A percentile compares a stretch with the other conserved stretches of the same genome.
phyloP scores from a whole-genome alignment of 2,329 filamentous ascomycete species.

The Helminthosporium solani region DNA sequence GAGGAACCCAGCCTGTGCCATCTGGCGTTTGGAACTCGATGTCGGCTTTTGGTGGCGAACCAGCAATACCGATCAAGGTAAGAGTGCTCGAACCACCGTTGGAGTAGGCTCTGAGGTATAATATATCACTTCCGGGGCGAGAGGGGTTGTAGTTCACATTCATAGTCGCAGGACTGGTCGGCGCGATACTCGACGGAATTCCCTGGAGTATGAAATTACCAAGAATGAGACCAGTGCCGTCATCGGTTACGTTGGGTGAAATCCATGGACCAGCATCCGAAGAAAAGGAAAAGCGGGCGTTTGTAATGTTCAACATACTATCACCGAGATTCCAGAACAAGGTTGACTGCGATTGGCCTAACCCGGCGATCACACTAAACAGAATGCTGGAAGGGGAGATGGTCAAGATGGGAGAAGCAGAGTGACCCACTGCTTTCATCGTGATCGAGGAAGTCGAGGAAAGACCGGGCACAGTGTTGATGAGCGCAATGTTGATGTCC shows the following conservation, averaged over 20 bases:
- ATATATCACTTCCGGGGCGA: slow-evolving; percentile 50
- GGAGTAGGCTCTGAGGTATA: slow-evolving; percentile 52
- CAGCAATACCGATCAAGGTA: slow-evolving; percentile 53
- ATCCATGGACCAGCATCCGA: slow-evolving; percentile 51
- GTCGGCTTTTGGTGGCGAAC: slow-evolving; percentile 51
- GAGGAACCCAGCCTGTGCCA: slow-evolving; percentile 54
- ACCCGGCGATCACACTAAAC: slow-evolving; percentile 53
- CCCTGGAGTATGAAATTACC: slow-evolving; percentile 53
- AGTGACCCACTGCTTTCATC: slow-evolving; percentile 53
- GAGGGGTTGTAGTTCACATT: slow-evolving; percentile 52
- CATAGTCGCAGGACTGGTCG: slow-evolving; percentile 46
- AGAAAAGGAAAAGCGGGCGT: slow-evolving; percentile 48
- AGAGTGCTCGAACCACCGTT: slow-evolving; percentile 55
- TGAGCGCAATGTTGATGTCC: slow-evolving; percentile 52
- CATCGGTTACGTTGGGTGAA: slow-evolving; percentile 36
- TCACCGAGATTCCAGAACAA: slow-evolving; percentile 56
- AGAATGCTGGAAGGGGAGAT: slow-evolving; percentile 52
- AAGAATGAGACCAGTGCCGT: slow-evolving; percentile 40
- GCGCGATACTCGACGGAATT: slow-evolving; percentile 47
- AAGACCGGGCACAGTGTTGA: slow-evolving; percentile 50
- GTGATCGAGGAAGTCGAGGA: slow-evolving; percentile 50
- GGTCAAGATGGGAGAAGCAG: slow-evolving; percentile 48
- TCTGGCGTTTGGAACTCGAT: slow-evolving; percentile 59
- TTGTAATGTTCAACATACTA: slow-evolving; percentile 46
- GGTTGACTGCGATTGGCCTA: slow-evolving; percentile 42